Evolutionary conservation across 2,329 filamentous ascomycete genomes (phyloP), one percentile per base, ranked within the genome.

Genomic region (Emergomyces orientalis): DNA sequence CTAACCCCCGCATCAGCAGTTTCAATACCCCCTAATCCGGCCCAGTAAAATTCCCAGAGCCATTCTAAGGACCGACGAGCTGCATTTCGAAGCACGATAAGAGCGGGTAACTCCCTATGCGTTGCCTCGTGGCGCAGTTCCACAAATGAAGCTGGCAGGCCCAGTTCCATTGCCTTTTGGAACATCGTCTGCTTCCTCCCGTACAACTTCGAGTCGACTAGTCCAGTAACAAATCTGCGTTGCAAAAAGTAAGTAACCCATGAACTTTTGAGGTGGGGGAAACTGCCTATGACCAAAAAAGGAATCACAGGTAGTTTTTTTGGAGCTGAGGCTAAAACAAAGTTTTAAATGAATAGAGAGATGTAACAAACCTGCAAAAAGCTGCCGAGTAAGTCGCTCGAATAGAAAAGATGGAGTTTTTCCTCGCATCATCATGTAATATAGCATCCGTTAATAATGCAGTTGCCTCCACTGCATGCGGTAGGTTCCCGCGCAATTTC

Each of bases 31-130:
- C 80, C 78, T 25, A 86, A 71, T 45, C 77, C 76, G 14, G 71
- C 76, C 92, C 92, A 97, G 78, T 96, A 97, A 74, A 90, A 90
- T 61, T 86, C 82, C 90, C 90, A 96, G 60, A 97, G 86, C 92
- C 92, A 97, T 54, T 81, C 79, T 65, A 97, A 79, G 0, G 88
- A 90, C 69, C 88, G 85, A 66, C 81, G 77, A 1, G 88, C 85
- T 1, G 88, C 88, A 43, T 82, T 81, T 60, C 90, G 84, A 65
- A 97, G 79, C 66, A 90, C 86, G 13, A 84, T 81, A 61, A 96
- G 79, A 1, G 87, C 86, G 0, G 92, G 92, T 63, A 96, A 79
- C 72, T 91, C 89, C 74, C 95, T 90, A 74, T 97, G 92, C 49
- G 91, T 95, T 52, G 89, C 90, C 76, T 95, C 89, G 74, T 97